phyloP scores from a whole-genome alignment of 2,329 filamentous ascomycete genomes.

The Dothideomycetidae sp. region DNA sequence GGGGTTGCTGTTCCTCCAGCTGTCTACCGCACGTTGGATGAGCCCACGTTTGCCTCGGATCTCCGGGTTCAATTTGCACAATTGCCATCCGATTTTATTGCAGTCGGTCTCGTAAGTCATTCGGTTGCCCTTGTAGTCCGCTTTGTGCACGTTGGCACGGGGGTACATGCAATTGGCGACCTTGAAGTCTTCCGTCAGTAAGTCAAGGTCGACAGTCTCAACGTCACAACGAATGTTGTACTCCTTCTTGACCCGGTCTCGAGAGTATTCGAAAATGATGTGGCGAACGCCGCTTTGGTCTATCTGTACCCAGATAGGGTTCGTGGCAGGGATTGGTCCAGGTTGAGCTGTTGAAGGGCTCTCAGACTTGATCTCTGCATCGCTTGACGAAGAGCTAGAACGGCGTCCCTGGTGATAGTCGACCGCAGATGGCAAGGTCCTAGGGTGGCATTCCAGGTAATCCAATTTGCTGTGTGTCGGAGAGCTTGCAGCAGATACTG shows the following conservation, averaged over 20 bases:
- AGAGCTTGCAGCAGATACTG: not conserved
- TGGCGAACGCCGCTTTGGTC: conserved; percentile 95
- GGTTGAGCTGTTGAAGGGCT: conserved; percentile 49
- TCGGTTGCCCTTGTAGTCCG: conserved; percentile 91
- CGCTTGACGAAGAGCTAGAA: conserved; percentile 1
- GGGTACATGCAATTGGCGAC: conserved; percentile 97
- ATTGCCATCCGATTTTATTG: conserved; percentile 98
- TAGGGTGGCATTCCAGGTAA: not conserved
- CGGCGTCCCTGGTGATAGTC: conserved; percentile 2
- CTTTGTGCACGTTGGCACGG: conserved; percentile 83
- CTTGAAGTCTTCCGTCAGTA: conserved; percentile 78
- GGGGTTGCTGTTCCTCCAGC: conserved; percentile 98
- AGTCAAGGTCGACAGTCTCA: conserved; percentile 86
- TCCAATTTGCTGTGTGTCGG: not conserved
- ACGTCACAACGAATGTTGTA: conserved; percentile 98
- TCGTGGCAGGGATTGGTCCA: conserved; percentile 91
- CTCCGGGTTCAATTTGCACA: conserved; percentile 83
- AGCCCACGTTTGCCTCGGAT: conserved; percentile 86
- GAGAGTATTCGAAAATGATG: conserved; percentile 97
- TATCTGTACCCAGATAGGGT: conserved; percentile 82
- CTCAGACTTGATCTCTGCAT: conserved; percentile 4
- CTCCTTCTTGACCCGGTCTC: conserved; percentile 97
- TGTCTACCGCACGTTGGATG: conserved; percentile 94
- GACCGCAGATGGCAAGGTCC: not conserved
- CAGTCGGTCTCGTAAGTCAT: conserved; percentile 96